Percentiles rank a stretch among this genome's conserved stretches.
Conservation (phyloP, 352 stramenopile species). For the Globisporangium barbulae region DNA sequence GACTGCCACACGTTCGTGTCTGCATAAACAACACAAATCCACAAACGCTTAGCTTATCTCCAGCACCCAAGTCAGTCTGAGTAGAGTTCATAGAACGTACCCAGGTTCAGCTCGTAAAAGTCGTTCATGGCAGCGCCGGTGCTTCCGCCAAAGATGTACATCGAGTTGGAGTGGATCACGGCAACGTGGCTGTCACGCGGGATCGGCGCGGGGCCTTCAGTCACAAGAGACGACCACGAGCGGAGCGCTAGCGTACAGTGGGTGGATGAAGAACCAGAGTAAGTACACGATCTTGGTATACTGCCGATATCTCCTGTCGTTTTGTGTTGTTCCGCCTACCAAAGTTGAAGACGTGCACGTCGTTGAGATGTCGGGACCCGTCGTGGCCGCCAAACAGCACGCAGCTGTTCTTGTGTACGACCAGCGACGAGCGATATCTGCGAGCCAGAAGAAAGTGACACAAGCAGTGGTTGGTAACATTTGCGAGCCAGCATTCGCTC, state of each 20-base stretch:
- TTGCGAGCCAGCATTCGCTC: background rate
- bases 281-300: background rate
- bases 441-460: background rate
- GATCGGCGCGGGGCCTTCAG: constrained; percentile 89
- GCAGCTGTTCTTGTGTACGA: constrained; percentile 91
- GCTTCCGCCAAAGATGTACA: constrained; percentile 96
- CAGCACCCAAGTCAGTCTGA: background rate
- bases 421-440: constrained; percentile 88
- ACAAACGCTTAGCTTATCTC: background rate
- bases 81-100: constrained; percentile 21
- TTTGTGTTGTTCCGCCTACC: constrained; percentile 24
- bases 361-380: constrained; percentile 95
- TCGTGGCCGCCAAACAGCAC: constrained; percentile 97
- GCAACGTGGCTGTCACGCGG: constrained; percentile 96
- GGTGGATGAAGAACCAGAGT: constrained; percentile 1
- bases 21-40: constrained; percentile 12
- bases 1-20: constrained; percentile 69
- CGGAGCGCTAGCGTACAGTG: constrained; percentile 36
- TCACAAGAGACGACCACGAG: constrained; percentile 89
- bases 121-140: constrained; percentile 97
- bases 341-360: constrained; percentile 98
- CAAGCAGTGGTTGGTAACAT: background rate
- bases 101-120: constrained; percentile 93
- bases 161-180: constrained; percentile 91
- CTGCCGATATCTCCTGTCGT: too few species aligned